Evolutionary conservation across 805 yeast species (phyloP).

Genomic region (Yamadazyma ubonensis): DNA sequence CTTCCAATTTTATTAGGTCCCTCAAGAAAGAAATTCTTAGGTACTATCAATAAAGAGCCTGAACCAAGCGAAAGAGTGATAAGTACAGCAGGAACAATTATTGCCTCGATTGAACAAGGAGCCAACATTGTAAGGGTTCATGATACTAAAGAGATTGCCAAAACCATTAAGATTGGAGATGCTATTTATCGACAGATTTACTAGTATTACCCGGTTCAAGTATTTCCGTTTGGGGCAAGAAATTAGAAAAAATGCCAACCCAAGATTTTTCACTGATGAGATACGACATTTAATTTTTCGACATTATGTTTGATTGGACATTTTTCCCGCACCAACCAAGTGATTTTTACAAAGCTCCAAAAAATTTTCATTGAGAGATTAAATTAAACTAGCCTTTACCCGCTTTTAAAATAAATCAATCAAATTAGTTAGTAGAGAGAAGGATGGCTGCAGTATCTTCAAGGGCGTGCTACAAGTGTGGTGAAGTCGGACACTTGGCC

Average conservation of each 20-base stretch:
- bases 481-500: conserved; percentile 88
- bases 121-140: conserved; percentile 87
- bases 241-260: too few relatives aligned
- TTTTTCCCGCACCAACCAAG: conserved; percentile 5
- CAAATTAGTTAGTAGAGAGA: conserved; percentile 5
- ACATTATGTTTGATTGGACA: conserved; percentile 1
- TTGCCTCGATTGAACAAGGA: conserved; percentile 70
- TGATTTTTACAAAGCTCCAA: neutral
- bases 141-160: conserved; percentile 59
- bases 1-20: conserved; percentile 81
- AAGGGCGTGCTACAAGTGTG: conserved; percentile 89
- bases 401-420: conserved; percentile 4
- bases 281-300: conserved; percentile 4
- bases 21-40: conserved; percentile 85
- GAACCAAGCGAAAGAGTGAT: conserved; percentile 61
- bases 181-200: conserved; percentile 51
- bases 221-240: too few relatives aligned
- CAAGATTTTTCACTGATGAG: neutral
- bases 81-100: conserved; percentile 75
- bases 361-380: conserved; percentile 12
- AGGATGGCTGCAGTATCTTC: conserved; percentile 48
- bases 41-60: conserved; percentile 60
- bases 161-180: conserved; percentile 60
- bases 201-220: conserved; percentile 4
- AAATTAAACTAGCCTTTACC: neutral